A percentile compares a stretch with the other conserved stretches of the same genome.
Conservation (phyloP, 306 rosid genomes). For the Delonix regia region DNA sequence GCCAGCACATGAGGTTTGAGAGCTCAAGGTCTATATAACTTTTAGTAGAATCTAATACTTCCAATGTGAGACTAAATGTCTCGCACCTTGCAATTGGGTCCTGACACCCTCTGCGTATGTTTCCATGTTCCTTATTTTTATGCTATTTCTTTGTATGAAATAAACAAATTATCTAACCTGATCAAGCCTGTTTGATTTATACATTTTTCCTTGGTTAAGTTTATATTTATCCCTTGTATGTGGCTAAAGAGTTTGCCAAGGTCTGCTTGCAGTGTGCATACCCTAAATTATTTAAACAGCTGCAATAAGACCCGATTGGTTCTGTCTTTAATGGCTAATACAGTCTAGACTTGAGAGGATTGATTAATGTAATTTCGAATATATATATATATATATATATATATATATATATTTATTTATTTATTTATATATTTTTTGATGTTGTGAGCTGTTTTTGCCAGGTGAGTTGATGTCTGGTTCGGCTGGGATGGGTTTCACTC, state of each 20-base stretch:
- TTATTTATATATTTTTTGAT: slow-evolving; percentile 16
- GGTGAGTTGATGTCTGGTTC: slow-evolving; percentile 81
- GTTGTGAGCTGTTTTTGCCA: slow-evolving; percentile 51
- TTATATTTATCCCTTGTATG: not conserved
- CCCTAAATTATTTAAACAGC: not conserved
- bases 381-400: too few species aligned
- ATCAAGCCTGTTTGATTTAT: not conserved
- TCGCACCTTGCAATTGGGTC: not conserved
- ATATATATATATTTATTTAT: too few species aligned
- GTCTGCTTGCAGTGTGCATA: not conserved
- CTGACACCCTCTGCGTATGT: not conserved
- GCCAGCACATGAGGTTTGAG: not conserved
- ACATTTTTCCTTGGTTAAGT: not conserved
- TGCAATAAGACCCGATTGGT: not conserved
- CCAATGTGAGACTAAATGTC: not conserved
- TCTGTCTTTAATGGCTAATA: not conserved
- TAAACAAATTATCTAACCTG: not conserved
- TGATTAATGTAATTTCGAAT: not conserved
- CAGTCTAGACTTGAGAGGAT: not conserved
- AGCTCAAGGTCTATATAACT: not conserved
- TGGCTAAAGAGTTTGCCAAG: not conserved
- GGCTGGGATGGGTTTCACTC: slow-evolving; percentile 88
- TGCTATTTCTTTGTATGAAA: slow-evolving; percentile 1
- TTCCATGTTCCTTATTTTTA: not conserved
- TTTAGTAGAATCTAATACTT: not conserved